phyloP scores from a whole-genome alignment of 345 rosid genomes.

The Melastoma malabathricum region DNA sequence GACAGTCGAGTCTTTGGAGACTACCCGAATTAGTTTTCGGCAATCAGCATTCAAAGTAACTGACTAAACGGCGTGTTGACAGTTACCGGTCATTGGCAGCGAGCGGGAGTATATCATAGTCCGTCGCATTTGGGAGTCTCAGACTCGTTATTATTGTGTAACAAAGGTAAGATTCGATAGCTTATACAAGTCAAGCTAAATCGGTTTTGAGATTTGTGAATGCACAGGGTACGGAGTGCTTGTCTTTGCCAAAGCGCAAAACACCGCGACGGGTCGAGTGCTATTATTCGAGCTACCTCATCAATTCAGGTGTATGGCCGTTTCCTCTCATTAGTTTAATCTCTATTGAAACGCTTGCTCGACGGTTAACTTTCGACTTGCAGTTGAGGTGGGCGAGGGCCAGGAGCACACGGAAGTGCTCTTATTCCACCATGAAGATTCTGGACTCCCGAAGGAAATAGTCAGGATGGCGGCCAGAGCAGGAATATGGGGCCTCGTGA shows the following conservation, averaged over 20 bases:
- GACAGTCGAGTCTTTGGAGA: not conserved
- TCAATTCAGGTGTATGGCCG: no score
- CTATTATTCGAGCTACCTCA: slow-evolving; percentile 11
- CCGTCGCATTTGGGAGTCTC: slow-evolving; percentile 26
- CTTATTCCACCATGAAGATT: slow-evolving; percentile 15
- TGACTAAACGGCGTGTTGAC: slow-evolving; percentile 2
- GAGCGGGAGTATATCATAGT: slow-evolving; percentile 29
- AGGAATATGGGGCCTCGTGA: slow-evolving; percentile 9
- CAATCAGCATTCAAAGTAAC: no score
- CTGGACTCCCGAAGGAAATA: slow-evolving; percentile 6
- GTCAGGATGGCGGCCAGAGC: slow-evolving; percentile 12
- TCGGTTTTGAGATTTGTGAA: not conserved
- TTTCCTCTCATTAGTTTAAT: no score
- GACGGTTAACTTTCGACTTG: no score
- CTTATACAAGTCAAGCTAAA: no score
- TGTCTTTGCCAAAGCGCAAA: slow-evolving; percentile 3
- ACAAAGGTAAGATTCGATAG: slow-evolving; percentile 19
- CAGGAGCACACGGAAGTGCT: slow-evolving; percentile 8
- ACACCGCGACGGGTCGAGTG: slow-evolving; percentile 6
- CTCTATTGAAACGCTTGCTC: no score
- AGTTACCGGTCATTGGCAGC: slow-evolving; percentile 29
- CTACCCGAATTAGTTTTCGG: no score
- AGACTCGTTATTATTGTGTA: slow-evolving; percentile 20
- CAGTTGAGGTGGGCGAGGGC: slow-evolving; percentile 9
- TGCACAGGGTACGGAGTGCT: slow-evolving; percentile 7